These are phyloP conservation scores for Euphorbia pulcherrima DNA, from an alignment of 345 rosid genomes.

Conservation along the genomic window DNA sequence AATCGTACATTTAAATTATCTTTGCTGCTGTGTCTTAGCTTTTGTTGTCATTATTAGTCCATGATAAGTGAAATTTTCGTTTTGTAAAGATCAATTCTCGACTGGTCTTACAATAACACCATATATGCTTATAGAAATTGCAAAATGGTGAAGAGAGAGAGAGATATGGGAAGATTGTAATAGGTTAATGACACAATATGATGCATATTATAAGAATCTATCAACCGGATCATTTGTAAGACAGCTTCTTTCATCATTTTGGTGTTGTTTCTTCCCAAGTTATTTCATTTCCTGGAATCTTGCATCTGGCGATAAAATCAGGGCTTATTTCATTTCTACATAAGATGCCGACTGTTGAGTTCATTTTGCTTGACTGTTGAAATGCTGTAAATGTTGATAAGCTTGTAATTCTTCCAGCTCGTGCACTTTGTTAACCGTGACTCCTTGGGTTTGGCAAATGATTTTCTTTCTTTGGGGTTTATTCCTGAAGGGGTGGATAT, in stretches of 20 bases:
- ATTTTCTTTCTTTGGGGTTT: constrained; percentile 97
- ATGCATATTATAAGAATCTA: background rate
- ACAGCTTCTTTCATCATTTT: background rate
- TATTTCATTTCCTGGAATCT: background rate
- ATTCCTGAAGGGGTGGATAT: constrained; percentile 86
- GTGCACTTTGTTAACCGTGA: constrained; percentile 99
- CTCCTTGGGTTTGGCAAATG: constrained; percentile 96
- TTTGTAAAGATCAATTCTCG: background rate
- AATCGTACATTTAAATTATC: background rate
- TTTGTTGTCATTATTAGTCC: background rate
- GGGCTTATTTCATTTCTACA: background rate
- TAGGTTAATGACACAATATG: no score
- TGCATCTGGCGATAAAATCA: background rate
- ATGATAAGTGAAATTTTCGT: background rate
- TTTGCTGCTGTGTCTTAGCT: background rate
- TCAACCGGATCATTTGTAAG: background rate
- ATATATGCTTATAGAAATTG: background rate
- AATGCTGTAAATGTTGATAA: constrained; percentile 27
- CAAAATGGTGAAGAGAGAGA: background rate
- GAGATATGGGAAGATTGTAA: no score
- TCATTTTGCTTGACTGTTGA: constrained; percentile 16
- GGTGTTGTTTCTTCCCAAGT: constrained; percentile 5
- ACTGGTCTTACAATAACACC: background rate
- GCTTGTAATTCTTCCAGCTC: constrained; percentile 61
- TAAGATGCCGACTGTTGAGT: constrained; percentile 15